These are phyloP conservation scores for Suhomyces anneliseae DNA, from an alignment of 1,139 yeast species.

Conservation along the genomic window DNA sequence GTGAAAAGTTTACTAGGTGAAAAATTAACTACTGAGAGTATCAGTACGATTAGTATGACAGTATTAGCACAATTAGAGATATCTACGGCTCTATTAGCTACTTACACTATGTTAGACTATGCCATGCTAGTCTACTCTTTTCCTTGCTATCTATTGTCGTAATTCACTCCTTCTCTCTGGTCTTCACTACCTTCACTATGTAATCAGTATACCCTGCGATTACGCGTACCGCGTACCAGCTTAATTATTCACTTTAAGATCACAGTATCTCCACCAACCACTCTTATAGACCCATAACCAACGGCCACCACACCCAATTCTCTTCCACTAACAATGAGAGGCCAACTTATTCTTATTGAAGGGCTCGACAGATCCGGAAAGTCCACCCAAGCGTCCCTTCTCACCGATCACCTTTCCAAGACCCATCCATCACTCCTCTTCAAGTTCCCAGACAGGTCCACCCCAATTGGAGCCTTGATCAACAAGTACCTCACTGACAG, in stretches of 20 bases:
- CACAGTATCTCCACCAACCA: too few species aligned
- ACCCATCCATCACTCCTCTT: conserved; percentile 41
- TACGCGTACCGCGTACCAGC: too few species aligned
- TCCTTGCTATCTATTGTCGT: not conserved
- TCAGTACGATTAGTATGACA: too few species aligned
- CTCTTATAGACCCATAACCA: not conserved
- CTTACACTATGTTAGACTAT: too few species aligned
- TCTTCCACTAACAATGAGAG: conserved; percentile 39
- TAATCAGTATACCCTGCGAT: too few species aligned
- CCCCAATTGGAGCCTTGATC: conserved; percentile 77
- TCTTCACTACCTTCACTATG: too few species aligned
- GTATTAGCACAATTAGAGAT: too few species aligned
- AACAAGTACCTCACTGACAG: conserved; percentile 65
- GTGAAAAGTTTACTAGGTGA: too few species aligned
- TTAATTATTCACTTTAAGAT: too few species aligned
- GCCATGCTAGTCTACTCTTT: not conserved
- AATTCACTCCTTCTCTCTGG: not conserved
- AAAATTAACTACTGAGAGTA: too few species aligned
- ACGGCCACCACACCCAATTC: not conserved
- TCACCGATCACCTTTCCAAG: conserved; percentile 38
- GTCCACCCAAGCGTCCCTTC: conserved; percentile 72
- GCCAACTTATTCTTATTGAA: conserved; percentile 77
- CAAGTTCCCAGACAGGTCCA: conserved; percentile 86
- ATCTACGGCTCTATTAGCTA: too few species aligned
- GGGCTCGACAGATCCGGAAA: conserved; percentile 96